A percentile compares a stretch with the other conserved stretches of the same genome.
phyloP scores from a whole-genome alignment of 345 rosid species.

The Syzygium aromaticum region DNA sequence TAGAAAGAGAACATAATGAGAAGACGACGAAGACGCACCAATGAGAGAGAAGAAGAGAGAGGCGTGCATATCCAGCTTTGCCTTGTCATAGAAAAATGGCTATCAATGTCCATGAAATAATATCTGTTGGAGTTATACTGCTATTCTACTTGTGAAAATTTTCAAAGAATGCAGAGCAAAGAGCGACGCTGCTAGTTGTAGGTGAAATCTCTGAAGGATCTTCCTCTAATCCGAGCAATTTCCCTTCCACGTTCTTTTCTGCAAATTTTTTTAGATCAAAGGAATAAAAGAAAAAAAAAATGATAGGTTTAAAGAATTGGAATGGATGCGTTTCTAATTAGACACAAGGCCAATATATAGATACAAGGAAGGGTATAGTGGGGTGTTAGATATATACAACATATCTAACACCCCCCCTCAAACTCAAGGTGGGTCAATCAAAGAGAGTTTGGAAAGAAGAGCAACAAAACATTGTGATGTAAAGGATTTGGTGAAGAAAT shows the following conservation, averaged over 20 bases:
- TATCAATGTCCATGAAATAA: constrained; percentile 59
- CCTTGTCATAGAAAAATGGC: constrained; percentile 80
- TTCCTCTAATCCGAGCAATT: constrained; percentile 71
- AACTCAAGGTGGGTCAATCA: too few species aligned
- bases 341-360: too few species aligned
- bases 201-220: constrained; percentile 75
- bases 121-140: not conserved
- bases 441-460: too few species aligned
- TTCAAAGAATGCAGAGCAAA: not conserved
- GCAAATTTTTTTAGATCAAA: constrained; percentile 8
- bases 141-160: not conserved
- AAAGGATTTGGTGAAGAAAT: too few species aligned
- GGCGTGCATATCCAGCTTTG: constrained; percentile 55
- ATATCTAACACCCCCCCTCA: too few species aligned
- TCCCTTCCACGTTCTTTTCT: constrained; percentile 87
- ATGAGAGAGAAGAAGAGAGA: not conserved
- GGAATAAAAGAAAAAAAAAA: not conserved
- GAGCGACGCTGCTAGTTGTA: constrained; percentile 52
- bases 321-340: too few species aligned
- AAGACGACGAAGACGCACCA: too few species aligned
- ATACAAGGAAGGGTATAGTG: too few species aligned
- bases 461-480: too few species aligned
- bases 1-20: too few species aligned
- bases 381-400: too few species aligned
- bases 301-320: too few species aligned